A percentile compares a stretch with the other conserved stretches of the same genome.
Evolutionary conservation across 805 yeast genomes (phyloP).

Genomic region (Saccharomyces eubayanus): DNA sequence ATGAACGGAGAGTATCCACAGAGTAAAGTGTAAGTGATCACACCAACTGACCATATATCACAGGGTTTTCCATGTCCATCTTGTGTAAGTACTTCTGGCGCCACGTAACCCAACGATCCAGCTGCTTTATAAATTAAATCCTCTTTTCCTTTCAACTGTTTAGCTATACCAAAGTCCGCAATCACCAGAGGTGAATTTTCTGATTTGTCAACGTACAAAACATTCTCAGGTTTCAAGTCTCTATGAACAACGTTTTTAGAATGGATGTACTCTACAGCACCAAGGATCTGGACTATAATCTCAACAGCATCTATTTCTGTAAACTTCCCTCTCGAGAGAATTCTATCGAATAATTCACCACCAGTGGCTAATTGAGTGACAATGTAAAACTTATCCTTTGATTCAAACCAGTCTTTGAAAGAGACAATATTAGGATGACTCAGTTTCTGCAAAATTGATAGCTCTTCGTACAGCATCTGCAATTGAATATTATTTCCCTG

Average conservation of each 20-base stretch:
- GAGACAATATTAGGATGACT: conserved; percentile 83
- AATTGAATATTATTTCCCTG: conserved; percentile 55
- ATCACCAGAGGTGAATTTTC: conserved; percentile 66
- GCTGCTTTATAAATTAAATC: conserved; percentile 65
- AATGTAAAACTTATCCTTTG: conserved; percentile 82
- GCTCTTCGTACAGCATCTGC: conserved; percentile 69
- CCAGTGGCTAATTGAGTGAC: conserved; percentile 94
- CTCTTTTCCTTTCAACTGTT: conserved; percentile 50
- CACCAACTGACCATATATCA: conserved; percentile 94
- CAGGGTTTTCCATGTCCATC: conserved; percentile 92
- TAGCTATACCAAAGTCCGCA: conserved; percentile 96
- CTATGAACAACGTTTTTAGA: conserved; percentile 75
- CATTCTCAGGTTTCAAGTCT: conserved; percentile 90
- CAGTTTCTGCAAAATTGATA: conserved; percentile 56
- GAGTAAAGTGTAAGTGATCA: conserved; percentile 78
- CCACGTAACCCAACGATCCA: conserved; percentile 94
- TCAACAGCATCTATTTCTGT: conserved; percentile 82
- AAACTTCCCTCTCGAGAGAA: conserved; percentile 69
- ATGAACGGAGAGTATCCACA: conserved; percentile 92
- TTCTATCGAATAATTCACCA: conserved; percentile 88
- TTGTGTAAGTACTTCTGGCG: conserved; percentile 82
- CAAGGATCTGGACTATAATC: conserved; percentile 63
- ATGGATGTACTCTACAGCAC: conserved; percentile 77
- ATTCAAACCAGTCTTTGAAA: conserved; percentile 88
- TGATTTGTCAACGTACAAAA: conserved; percentile 55